Conservation (phyloP, 2,329 filamentous ascomycete genomes). For the Hypoxylon rubiginosum region DNA sequence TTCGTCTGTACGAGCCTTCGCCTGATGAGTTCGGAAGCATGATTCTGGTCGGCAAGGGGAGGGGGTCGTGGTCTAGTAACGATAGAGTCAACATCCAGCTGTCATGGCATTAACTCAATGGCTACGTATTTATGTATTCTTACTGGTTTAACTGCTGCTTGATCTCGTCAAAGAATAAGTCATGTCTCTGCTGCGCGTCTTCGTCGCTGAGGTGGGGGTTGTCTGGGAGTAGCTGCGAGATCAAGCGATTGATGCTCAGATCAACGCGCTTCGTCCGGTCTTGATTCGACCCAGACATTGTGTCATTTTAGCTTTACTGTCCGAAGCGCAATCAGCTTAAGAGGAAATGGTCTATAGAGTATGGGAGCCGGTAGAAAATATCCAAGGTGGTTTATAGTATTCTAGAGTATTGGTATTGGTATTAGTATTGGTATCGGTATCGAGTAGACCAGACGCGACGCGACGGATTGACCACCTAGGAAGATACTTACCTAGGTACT, state of each 20-base stretch:
- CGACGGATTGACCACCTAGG: too few species aligned
- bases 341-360: background rate
- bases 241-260: slow-evolving; percentile 82
- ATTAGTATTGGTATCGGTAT: too few species aligned
- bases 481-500: too few species aligned
- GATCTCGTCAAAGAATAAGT: slow-evolving; percentile 68
- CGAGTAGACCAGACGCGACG: slow-evolving; percentile 23
- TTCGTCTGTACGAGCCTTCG: slow-evolving; percentile 85
- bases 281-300: slow-evolving; percentile 68
- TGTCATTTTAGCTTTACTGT: slow-evolving; percentile 52
- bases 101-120: background rate
- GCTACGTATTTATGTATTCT: slow-evolving; percentile 34
- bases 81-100: slow-evolving; percentile 19
- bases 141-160: slow-evolving; percentile 67
- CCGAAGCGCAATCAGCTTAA: background rate
- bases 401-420: slow-evolving; percentile 1
- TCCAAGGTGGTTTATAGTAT: slow-evolving; percentile 4
- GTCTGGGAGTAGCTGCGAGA: slow-evolving; percentile 78
- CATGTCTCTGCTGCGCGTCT: slow-evolving; percentile 76
- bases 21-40: slow-evolving; percentile 93
- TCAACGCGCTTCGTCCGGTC: slow-evolving; percentile 76
- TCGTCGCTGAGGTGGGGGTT: slow-evolving; percentile 76
- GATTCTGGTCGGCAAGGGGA: slow-evolving; percentile 81
- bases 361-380: background rate
- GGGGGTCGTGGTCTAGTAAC: slow-evolving; percentile 62